Conservation (phyloP, 371 early-diverging fungal genomes). For the Lichtheimia ornata region DNA sequence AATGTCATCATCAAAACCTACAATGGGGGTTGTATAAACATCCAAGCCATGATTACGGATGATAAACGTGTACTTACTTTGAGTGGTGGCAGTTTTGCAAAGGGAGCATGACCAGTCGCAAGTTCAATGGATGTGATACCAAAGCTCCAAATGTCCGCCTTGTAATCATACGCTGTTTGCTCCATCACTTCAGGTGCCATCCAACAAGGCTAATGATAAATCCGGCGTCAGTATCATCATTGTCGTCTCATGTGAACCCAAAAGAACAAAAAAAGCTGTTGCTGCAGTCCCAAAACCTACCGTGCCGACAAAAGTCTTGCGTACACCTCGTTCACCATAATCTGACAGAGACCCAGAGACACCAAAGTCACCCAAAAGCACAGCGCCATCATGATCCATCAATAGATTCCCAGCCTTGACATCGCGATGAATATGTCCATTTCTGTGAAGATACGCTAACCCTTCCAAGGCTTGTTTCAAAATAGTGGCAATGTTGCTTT, state of each 20-base stretch:
- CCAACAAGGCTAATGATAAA: slow-evolving; percentile 81
- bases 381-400: slow-evolving; percentile 80
- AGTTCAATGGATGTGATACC: slow-evolving; percentile 91
- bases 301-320: slow-evolving; percentile 92
- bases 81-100: slow-evolving; percentile 87
- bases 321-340: slow-evolving; percentile 71
- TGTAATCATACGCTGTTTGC: slow-evolving; percentile 81
- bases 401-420: slow-evolving; percentile 90
- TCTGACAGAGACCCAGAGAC: slow-evolving; percentile 82
- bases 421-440: slow-evolving; percentile 91
- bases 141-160: slow-evolving; percentile 94
- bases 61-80: slow-evolving; percentile 85
- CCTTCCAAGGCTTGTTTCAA: slow-evolving; percentile 84
- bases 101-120: slow-evolving; percentile 90
- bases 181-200: slow-evolving; percentile 90
- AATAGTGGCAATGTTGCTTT: slow-evolving; percentile 79
- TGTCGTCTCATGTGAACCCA: slow-evolving; percentile 60
- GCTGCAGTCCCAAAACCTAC: slow-evolving; percentile 22
- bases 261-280: not conserved
- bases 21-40: slow-evolving; percentile 24
- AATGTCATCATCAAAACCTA: slow-evolving; percentile 83
- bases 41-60: slow-evolving; percentile 56
- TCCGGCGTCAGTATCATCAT: slow-evolving; percentile 7
- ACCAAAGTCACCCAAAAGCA: slow-evolving; percentile 91
- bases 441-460: slow-evolving; percentile 83